Conservation (phyloP, 495 filamentous ascomycete species). For the Xylaria flabelliformis region DNA sequence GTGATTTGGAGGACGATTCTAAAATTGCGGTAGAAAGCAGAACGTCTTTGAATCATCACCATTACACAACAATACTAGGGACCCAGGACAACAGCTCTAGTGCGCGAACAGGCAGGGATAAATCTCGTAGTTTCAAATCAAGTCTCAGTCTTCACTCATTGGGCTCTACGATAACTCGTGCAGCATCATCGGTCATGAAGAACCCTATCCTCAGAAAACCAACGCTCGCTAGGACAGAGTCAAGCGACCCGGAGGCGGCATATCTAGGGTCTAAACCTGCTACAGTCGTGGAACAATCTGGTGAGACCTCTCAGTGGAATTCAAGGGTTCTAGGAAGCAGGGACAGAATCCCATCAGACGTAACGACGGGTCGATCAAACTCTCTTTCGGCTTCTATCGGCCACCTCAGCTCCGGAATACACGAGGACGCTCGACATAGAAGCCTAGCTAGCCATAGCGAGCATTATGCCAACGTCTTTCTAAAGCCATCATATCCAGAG, state of each 20-base stretch:
- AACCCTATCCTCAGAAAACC: conserved; percentile 47
- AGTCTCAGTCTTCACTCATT: conserved; percentile 39
- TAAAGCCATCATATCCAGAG: conserved; percentile 19
- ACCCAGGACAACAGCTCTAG: conserved; percentile 21
- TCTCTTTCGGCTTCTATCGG: conserved; percentile 20
- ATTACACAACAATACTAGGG: conserved; percentile 37
- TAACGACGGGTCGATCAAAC: conserved; percentile 5
- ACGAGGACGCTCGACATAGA: conserved; percentile 1
- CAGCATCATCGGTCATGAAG: conserved; percentile 39
- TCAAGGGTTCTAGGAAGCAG: neutral
- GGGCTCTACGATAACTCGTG: conserved; percentile 38
- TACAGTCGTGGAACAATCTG: neutral
- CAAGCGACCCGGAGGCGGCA: conserved; percentile 11
- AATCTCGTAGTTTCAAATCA: conserved; percentile 34
- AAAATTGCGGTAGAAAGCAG: conserved; percentile 44
- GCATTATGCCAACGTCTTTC: conserved; percentile 23
- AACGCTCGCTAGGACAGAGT: conserved; percentile 34
- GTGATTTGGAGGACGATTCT: conserved; percentile 41
- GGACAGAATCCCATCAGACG: neutral
- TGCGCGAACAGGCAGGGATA: conserved; percentile 13
- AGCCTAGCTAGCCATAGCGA: conserved; percentile 12
- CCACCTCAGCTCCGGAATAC: conserved; percentile 19
- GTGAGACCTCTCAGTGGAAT: conserved; percentile 7
- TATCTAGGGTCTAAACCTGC: neutral
- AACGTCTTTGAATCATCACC: conserved; percentile 47